Conservation (phyloP, 768 basidiomycete species). For the Goffeauzyma gilvescens region DNA sequence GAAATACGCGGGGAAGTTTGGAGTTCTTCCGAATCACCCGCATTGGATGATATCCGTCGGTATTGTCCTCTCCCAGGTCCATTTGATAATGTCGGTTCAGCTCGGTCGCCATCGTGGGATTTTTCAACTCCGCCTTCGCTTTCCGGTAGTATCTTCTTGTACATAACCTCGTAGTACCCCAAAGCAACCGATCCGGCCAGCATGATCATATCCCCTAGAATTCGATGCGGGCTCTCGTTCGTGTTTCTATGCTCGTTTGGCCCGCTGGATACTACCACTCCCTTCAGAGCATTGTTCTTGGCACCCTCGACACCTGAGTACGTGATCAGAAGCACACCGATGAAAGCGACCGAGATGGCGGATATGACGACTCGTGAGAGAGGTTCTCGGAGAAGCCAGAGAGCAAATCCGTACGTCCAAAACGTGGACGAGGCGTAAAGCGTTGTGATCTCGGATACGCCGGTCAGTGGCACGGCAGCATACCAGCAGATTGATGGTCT, state of each 20-base stretch:
- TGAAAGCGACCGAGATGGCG: conserved; percentile 60
- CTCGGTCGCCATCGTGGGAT: background rate
- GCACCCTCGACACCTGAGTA: conserved; percentile 39
- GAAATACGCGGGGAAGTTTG: no score
- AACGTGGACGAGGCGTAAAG: conserved; percentile 82
- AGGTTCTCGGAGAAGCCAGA: conserved; percentile 35
- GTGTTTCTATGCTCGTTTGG: background rate
- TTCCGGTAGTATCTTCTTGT: conserved; percentile 29
- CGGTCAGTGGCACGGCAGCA: conserved; percentile 6
- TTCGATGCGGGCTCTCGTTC: conserved; percentile 12
- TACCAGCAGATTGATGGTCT: conserved; percentile 27
- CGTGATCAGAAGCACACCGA: conserved; percentile 61
- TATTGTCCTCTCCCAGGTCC: background rate
- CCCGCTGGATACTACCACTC: no score
- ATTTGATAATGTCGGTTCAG: background rate
- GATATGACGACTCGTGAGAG: conserved; percentile 53
- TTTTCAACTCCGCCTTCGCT: conserved; percentile 18
- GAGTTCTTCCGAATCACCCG: no score
- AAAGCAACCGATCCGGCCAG: conserved; percentile 26
- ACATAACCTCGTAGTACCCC: conserved; percentile 31
- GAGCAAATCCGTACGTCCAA: conserved; percentile 73
- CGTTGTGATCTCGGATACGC: conserved; percentile 60
- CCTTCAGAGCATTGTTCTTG: conserved; percentile 33
- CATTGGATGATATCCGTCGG: no score
- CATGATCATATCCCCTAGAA: conserved; percentile 29